Evolutionary conservation across 139 green algal species (phyloP).

Genomic region (Chlorella ohadii): DNA sequence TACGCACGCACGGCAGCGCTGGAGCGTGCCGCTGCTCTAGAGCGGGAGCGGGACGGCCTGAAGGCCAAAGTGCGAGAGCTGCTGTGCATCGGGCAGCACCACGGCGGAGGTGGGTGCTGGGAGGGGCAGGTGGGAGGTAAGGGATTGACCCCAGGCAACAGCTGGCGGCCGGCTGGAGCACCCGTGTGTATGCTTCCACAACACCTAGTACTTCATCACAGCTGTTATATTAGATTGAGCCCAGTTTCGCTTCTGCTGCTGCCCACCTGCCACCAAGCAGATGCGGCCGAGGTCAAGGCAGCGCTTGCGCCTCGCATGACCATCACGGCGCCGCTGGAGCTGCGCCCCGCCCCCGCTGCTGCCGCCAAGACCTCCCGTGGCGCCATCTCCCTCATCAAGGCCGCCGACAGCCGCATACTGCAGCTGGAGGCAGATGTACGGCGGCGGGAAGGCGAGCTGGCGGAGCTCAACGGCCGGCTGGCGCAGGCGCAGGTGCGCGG

Average conservation of each 20-base stretch:
- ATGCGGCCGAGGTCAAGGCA: background rate
- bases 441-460: constrained; percentile 31
- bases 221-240: too few relatives aligned
- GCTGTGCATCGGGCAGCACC: constrained; percentile 51
- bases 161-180: too few relatives aligned
- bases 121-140: background rate
- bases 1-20: constrained; percentile 61
- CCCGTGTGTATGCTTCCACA: too few relatives aligned
- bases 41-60: constrained; percentile 71
- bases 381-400: constrained; percentile 45
- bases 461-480: background rate
- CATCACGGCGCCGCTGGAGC: background rate
- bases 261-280: background rate
- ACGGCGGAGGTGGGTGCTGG: constrained; percentile 50
- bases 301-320: background rate
- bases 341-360: constrained; percentile 6
- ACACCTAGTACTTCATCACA: too few relatives aligned
- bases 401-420: constrained; percentile 41
- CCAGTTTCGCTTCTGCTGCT: too few relatives aligned
- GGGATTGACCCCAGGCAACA: too few relatives aligned
- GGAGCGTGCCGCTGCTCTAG: constrained; percentile 44
- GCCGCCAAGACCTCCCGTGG: constrained; percentile 15
- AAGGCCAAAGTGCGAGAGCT: constrained; percentile 57
- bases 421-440: constrained; percentile 58
- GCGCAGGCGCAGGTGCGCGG: constrained; percentile 12